phyloP scores from a whole-genome alignment of 768 basidiomycete genomes.

The Lentinula detonsa region DNA sequence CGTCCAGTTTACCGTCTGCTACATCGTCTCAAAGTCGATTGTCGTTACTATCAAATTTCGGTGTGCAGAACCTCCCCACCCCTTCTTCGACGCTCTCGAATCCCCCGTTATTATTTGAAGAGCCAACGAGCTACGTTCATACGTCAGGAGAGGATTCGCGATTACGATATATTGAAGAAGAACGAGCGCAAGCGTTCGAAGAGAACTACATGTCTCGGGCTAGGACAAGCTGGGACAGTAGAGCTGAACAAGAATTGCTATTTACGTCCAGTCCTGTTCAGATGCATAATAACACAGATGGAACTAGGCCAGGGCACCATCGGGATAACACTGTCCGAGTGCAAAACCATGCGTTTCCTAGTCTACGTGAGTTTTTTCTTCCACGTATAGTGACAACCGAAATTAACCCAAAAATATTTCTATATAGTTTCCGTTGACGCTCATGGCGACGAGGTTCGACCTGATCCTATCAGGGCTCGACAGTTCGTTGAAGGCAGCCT shows the following conservation, averaged over 20 bases:
- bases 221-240: not conserved
- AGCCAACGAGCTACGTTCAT: constrained; percentile 28
- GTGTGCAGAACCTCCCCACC: constrained; percentile 30
- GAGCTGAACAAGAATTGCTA: not conserved
- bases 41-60: constrained; percentile 35
- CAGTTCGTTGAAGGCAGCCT: not conserved
- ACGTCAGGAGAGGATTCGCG: constrained; percentile 6
- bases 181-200: not conserved
- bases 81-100: constrained; percentile 24
- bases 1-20: constrained; percentile 14
- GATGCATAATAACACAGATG: not conserved
- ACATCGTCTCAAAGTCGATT: constrained; percentile 18
- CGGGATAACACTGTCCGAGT: constrained; percentile 3
- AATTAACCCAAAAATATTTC: not conserved
- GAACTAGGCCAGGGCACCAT: not conserved
- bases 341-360: constrained; percentile 9
- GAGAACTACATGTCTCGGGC: not conserved
- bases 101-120: constrained; percentile 33
- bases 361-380: constrained; percentile 16
- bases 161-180: not conserved
- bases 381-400: not conserved
- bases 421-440: constrained; percentile 29
- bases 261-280: constrained; percentile 4
- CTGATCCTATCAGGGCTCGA: constrained; percentile 34
- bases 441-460: constrained; percentile 60